These are phyloP conservation scores for Penicillium carneum DNA, from an alignment of 2,329 filamentous ascomycete species.

Conservation along the genomic window DNA sequence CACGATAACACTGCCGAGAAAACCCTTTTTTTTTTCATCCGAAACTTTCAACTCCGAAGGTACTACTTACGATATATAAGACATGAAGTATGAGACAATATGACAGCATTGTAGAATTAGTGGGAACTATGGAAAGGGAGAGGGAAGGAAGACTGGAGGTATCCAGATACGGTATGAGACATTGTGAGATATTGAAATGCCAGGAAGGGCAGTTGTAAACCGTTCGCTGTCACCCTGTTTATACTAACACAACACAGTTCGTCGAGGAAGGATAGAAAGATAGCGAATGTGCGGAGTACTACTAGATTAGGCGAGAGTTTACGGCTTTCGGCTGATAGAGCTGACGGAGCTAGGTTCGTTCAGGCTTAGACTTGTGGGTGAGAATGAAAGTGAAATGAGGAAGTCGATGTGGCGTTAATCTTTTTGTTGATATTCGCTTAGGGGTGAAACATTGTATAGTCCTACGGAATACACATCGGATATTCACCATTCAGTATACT, in stretches of 20 bases:
- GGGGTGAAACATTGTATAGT: slow-evolving; percentile 3
- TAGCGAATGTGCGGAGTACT: background rate
- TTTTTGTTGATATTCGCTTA: background rate
- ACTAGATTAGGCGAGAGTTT: background rate
- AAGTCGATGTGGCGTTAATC: slow-evolving; percentile 3
- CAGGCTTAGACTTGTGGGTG: background rate
- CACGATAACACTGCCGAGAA: background rate
- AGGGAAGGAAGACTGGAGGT: background rate
- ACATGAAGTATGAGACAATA: background rate
- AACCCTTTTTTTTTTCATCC: background rate
- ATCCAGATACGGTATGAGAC: background rate
- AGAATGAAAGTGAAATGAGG: background rate
- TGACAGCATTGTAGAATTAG: background rate
- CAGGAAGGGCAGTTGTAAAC: too few relatives aligned
- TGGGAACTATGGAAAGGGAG: background rate
- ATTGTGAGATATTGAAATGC: background rate
- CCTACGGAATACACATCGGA: background rate
- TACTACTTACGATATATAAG: background rate
- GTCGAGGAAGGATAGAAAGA: background rate
- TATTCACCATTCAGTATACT: background rate
- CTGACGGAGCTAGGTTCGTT: background rate
- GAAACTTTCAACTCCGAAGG: background rate
- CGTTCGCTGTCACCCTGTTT: background rate
- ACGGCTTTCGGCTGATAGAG: background rate
- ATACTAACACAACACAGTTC: background rate